Conservation (phyloP, 2,329 filamentous ascomycete species). For the Arachnomyces sp. region DNA sequence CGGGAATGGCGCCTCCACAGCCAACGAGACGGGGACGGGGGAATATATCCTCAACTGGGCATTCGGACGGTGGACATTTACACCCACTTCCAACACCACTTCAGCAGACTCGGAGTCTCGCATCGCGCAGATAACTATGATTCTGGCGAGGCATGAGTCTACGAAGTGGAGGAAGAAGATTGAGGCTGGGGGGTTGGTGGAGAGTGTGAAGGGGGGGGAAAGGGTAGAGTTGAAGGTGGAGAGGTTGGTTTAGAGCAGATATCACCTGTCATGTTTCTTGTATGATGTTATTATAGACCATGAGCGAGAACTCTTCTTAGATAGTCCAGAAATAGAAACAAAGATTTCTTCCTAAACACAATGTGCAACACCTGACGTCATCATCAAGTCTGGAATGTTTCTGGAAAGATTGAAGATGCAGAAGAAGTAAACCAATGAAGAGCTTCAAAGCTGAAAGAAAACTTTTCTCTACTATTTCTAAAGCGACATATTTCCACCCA, state of each 20-base stretch:
- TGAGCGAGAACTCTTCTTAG: neutral
- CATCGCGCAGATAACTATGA: conserved; percentile 37
- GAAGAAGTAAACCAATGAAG: neutral
- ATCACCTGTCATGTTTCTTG: too few relatives aligned
- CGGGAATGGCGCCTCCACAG: neutral
- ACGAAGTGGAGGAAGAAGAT: conserved; percentile 43
- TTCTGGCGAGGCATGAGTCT: conserved; percentile 40
- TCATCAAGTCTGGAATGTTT: too few relatives aligned
- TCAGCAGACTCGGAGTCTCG: conserved; percentile 24
- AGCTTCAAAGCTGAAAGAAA: neutral
- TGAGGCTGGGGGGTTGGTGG: conserved; percentile 31
- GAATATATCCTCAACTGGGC: conserved; percentile 97
- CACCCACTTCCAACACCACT: conserved; percentile 44
- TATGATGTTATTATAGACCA: neutral
- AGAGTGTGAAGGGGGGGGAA: conserved; percentile 13
- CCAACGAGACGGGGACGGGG: conserved; percentile 22
- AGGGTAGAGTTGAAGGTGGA: conserved; percentile 25
- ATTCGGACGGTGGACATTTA: conserved; percentile 91
- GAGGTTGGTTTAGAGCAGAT: conserved; percentile 21
- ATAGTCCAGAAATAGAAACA: neutral
- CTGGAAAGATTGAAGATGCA: too few relatives aligned
- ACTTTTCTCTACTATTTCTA: too few relatives aligned
- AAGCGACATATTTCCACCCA: too few relatives aligned
- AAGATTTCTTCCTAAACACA: neutral
- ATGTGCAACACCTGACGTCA: too few relatives aligned